phyloP scores from a whole-genome alignment of 2,329 filamentous ascomycete genomes.

The Phialophora verrucosa region DNA sequence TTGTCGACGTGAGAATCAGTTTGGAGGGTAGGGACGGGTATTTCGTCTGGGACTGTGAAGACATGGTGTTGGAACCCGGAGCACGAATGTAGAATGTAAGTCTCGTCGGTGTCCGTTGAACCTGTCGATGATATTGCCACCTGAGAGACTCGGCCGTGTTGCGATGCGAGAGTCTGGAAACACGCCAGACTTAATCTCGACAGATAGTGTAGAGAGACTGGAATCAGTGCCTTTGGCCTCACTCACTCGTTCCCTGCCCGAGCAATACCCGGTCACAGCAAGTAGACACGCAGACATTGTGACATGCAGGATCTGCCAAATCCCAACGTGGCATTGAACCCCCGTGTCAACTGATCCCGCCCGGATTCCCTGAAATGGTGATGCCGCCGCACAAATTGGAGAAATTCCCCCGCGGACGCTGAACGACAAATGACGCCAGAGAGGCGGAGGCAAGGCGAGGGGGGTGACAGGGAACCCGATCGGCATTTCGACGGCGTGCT shows the following conservation, averaged over 20 bases:
- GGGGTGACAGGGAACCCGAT: not conserved
- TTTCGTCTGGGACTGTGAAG: slow-evolving; percentile 13
- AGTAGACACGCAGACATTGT: too few relatives aligned
- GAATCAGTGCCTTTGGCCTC: too few relatives aligned
- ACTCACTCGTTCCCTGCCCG: too few relatives aligned
- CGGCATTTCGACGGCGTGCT: not conserved
- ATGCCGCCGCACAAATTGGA: not conserved
- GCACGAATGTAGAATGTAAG: too few relatives aligned
- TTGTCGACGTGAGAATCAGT: slow-evolving; percentile 74
- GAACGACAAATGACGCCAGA: not conserved
- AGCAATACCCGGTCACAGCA: too few relatives aligned
- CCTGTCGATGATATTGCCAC: not conserved
- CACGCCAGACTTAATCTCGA: not conserved
- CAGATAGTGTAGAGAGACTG: too few relatives aligned
- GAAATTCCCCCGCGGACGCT: too few relatives aligned
- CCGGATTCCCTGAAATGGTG: not conserved
- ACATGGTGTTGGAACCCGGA: not conserved
- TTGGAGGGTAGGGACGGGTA: slow-evolving; percentile 58
- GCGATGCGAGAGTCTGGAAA: not conserved
- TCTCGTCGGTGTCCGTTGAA: not conserved
- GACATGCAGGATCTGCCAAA: too few relatives aligned
- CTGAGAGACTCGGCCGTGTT: too few relatives aligned
- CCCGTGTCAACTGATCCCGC: not conserved
- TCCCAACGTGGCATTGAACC: not conserved
- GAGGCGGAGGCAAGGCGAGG: not conserved